phyloP scores from a whole-genome alignment of 106 monocot genomes.

The Dendrobium nobile region DNA sequence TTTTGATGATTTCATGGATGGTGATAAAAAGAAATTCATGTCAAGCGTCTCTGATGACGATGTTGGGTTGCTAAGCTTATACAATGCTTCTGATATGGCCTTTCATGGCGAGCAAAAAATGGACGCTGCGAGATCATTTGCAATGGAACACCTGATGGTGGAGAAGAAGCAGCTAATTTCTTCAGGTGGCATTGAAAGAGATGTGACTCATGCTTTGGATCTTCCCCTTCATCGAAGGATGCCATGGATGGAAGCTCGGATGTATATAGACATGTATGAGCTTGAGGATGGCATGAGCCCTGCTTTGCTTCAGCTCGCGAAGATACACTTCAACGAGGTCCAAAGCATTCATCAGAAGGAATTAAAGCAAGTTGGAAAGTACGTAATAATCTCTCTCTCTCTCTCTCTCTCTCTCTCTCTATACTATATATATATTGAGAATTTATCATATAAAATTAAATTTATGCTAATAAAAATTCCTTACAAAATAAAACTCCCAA shows the following conservation, averaged over 20 bases:
- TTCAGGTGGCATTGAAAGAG: not conserved
- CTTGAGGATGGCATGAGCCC: not conserved
- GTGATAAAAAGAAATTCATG: not conserved
- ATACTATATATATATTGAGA: too few species aligned
- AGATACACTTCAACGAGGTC: not conserved
- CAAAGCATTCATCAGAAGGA: not conserved
- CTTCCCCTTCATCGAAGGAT: not conserved
- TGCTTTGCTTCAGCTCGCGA: slow-evolving; percentile 4
- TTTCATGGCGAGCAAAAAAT: not conserved
- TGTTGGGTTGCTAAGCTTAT: not conserved
- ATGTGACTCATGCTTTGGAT: not conserved
- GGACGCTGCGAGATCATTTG: not conserved
- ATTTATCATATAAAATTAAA: too few species aligned
- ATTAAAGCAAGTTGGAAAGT: not conserved
- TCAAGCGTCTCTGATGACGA: not conserved
- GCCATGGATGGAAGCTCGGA: slow-evolving; percentile 2
- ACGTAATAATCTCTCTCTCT: too few species aligned
- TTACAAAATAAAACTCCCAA: too few species aligned
- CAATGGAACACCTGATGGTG: not conserved
- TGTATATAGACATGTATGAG: not conserved
- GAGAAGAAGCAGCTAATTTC: not conserved
- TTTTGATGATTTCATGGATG: not conserved
- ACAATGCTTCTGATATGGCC: slow-evolving; percentile 1
- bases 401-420: too few species aligned
- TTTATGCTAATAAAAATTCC: too few species aligned